Base-by-base conservation (phyloP, 2,329 filamentous ascomycete species). In the Cladorrhinum sp. region DNA sequence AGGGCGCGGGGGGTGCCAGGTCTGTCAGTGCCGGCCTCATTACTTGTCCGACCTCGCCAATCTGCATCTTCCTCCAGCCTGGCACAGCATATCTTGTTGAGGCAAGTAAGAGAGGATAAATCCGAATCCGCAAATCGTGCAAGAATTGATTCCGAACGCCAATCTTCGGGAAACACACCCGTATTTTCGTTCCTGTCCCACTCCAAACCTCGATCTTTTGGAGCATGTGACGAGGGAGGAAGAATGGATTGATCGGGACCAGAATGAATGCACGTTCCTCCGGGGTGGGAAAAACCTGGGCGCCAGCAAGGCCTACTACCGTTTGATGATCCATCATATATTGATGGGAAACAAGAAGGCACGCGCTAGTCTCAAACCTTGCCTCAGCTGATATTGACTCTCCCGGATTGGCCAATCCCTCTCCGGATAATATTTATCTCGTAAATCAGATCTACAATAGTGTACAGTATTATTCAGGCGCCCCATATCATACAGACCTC, bases 401-500 rank as follows among this genome's bases (percentile, higher is more conserved):
- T 12, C 20, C 38, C 20, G 22, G n/a, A 55, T 55, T 41, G 52
- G 24, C 52, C 52, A 55, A 41, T 55, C 32, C 3, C 2, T 23
- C 22, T 27, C 52, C 32, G 52, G 52, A 55, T 45, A 41, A 55
- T 25, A 45, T 25, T n/a, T 23, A 24, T 24, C 32, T 38, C 32
- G 52, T 55, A 36, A 38, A 16, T 32, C 29, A 12, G 10, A 23
- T 23, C 38, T 55, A 38, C 32, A 36, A 41, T 38, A 4, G n/a
- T 41, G 52, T 55, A 55, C 8, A 55, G 18, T 10, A 41, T 20
- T 18, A 10, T 13, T 41, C 16, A 41, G 5, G 66, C 66, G 22
- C 57, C 36, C 64, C 65, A 66, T 8, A 68, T 69, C 71, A 69
- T 77, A 72, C 64, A 72, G 58, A 63, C 69, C 70, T 71, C 58